Evolutionary conservation across 2,329 filamentous ascomycete genomes (phyloP), one percentile per base, ranked within the genome.

Genomic region (Ascochyta clinopodiicola): DNA sequence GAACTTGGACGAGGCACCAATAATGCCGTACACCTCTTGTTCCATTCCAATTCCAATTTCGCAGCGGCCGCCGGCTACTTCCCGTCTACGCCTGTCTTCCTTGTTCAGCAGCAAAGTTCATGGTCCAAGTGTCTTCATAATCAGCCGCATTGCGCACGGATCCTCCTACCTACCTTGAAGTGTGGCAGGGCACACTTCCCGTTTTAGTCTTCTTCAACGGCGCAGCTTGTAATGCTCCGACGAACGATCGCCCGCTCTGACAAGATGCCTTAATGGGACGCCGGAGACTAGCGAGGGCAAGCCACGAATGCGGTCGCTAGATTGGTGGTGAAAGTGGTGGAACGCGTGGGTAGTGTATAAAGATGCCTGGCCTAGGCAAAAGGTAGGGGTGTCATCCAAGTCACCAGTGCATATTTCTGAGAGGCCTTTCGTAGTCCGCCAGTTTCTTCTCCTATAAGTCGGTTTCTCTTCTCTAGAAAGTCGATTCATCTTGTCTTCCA

Each of bases 361-460:
- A 57, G 54, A 57, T 57, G 54, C 54, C 54, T 57, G 54, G 54
- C 44, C 45, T 51, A 44, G 48, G 54, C 54, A 51, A 43, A 39
- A 27, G 48, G 44, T 36, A 43, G 29, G 39, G 39, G 27, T 25
- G 40, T 24, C 25, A 56, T 34, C 36, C 52, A 56, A 56, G 52
- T 56, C 52, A 51, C 37, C 52, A 51, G 43, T 56, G 25, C 43
- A 44, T 37, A 38, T 17, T 25, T 46, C 4, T 36, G n/a, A 50
- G 46, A 46, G 52, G 47, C 52, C 46, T 46, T 51, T 49, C 39
- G 22, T 13, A 45, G 27, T 56, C 44, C 43, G 5, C 48, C 25
- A 34, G 25, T 32, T 36, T 15, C 15, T 32, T 39, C 32, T 31
- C 24, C 13, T 57, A 57, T 57, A 57, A 51, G 39, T 51, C 47